Percentiles rank a stretch among this genome's conserved stretches.
These are phyloP conservation scores for Lophium mytilinum DNA, from an alignment of 495 filamentous ascomycete species.

Conservation along the genomic window DNA sequence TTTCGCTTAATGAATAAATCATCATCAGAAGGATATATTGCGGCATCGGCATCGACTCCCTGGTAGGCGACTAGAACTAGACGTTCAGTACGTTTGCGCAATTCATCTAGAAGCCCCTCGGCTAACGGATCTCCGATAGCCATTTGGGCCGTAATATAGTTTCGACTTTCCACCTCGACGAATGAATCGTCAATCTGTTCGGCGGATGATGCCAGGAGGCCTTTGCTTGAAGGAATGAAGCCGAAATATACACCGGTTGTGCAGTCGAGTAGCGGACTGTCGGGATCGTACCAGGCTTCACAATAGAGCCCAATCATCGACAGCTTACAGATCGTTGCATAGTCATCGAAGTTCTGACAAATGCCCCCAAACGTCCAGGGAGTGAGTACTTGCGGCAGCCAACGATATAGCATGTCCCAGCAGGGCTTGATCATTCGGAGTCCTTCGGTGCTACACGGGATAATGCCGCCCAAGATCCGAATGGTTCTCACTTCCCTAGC, in stretches of 20 bases:
- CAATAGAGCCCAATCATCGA: constrained; percentile 12
- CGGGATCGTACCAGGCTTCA: constrained; percentile 6
- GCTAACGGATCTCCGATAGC: constrained; percentile 4
- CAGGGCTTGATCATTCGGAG: constrained; percentile 12
- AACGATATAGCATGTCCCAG: constrained; percentile 14
- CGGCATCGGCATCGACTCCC: constrained; percentile 8
- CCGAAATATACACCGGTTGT: constrained; percentile 10
- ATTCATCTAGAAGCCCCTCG: constrained; percentile 3
- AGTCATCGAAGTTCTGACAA: constrained; percentile 12
- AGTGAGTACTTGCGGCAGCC: constrained; percentile 6
- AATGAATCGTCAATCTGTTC: not conserved
- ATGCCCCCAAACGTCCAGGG: constrained; percentile 8
- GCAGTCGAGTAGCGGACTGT: constrained; percentile 1
- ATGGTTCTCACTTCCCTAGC: constrained; percentile 2
- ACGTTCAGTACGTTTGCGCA: constrained; percentile 4
- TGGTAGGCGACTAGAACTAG: constrained; percentile 13
- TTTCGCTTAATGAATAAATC: constrained; percentile 11
- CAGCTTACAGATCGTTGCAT: constrained; percentile 12
- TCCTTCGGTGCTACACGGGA: constrained; percentile 7
- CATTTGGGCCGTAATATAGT: constrained; percentile 13
- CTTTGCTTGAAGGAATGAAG: constrained; percentile 8
- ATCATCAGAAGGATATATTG: constrained; percentile 1
- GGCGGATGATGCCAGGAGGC: not conserved
- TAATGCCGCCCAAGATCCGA: constrained; percentile 5
- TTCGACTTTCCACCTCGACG: constrained; percentile 1